Evolutionary conservation across 1,139 yeast genomes (phyloP).

Genomic region (Suhomyces guaymorum): DNA sequence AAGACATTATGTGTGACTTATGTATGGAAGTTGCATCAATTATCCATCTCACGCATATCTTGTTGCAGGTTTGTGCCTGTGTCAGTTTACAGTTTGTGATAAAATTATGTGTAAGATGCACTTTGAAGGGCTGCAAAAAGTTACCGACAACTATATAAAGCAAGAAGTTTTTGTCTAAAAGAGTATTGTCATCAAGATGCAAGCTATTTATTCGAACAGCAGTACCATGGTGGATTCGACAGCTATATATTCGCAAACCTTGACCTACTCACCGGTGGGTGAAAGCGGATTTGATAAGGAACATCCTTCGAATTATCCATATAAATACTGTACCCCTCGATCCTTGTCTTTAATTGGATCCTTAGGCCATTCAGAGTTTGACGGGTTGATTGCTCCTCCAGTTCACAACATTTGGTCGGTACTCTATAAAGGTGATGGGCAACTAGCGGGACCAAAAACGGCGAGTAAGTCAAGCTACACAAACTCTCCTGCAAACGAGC

Average conservation of each 20-base stretch:
- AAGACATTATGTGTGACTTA: slow-evolving; percentile 17
- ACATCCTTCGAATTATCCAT: slow-evolving; percentile 3
- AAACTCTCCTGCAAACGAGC: no score
- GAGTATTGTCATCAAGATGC: no score
- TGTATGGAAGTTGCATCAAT: slow-evolving; percentile 3
- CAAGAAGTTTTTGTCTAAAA: no score
- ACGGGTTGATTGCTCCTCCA: neutral
- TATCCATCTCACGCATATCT: neutral
- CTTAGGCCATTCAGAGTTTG: neutral
- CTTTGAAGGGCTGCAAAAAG: slow-evolving; percentile 8
- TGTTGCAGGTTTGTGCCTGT: slow-evolving; percentile 2
- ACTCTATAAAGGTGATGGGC: neutral
- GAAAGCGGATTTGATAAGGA: neutral
- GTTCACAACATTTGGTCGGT: neutral
- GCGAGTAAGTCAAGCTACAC: no score
- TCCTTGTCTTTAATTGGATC: slow-evolving; percentile 23
- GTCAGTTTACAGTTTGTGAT: slow-evolving; percentile 1
- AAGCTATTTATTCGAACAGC: no score
- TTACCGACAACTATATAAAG: slow-evolving; percentile 2
- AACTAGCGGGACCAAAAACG: neutral
- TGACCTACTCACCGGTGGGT: no score
- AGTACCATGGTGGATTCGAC: no score
- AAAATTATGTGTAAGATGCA: neutral
- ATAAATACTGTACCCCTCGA: slow-evolving; percentile 21
- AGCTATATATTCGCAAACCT: no score